Evolutionary conservation across 306 rosid species (phyloP).

Genomic region (Cucurbita pepo): DNA sequence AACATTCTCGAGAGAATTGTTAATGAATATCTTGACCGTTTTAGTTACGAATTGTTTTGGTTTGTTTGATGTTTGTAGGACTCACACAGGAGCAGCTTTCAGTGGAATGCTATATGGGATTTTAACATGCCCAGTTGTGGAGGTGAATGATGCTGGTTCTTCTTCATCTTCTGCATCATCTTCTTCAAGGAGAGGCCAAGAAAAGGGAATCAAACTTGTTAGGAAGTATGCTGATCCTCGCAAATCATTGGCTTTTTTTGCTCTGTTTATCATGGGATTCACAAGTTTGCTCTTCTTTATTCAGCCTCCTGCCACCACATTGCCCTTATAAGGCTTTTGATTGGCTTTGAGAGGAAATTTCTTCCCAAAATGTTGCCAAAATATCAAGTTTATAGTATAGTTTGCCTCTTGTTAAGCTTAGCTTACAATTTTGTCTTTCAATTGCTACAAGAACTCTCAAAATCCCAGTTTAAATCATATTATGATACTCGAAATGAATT

Average conservation of each 20-base stretch:
- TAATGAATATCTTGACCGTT: too few species aligned
- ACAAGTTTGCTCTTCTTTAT: constrained; percentile 40
- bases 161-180: background rate
- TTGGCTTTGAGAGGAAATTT: background rate
- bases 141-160: constrained; percentile 38
- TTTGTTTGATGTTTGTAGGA: constrained; percentile 28
- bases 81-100: constrained; percentile 64
- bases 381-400: background rate
- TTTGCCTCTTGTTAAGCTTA: background rate
- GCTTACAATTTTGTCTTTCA: background rate
- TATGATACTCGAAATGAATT: background rate
- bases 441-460: background rate
- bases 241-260: constrained; percentile 44
- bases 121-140: constrained; percentile 44
- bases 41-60: background rate
- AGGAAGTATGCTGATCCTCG: constrained; percentile 42
- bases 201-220: constrained; percentile 58
- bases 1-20: too few species aligned
- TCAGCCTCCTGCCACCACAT: constrained; percentile 53
- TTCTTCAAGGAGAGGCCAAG: constrained; percentile 17
- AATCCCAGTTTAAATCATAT: background rate
- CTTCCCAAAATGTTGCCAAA: background rate
- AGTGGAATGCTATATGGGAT: constrained; percentile 60
- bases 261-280: constrained; percentile 35
- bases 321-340: background rate